Percentiles rank a stretch among this genome's conserved stretches.
Evolutionary conservation across 768 basidiomycete species (phyloP).

Genomic region (Tricholoma furcatifolium): DNA sequence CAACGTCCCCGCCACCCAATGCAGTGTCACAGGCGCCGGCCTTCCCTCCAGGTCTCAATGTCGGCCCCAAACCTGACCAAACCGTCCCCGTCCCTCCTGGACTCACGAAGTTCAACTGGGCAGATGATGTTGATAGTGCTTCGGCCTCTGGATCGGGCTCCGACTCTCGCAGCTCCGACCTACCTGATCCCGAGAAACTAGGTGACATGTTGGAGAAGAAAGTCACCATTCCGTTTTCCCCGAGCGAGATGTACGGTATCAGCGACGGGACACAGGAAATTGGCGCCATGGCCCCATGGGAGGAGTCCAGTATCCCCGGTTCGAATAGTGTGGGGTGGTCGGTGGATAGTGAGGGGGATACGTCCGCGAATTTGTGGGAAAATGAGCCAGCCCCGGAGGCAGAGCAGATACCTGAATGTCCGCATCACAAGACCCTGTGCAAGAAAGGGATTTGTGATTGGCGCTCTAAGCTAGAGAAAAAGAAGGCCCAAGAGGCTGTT

Average conservation of each 20-base stretch:
- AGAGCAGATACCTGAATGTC: slow-evolving; percentile 22
- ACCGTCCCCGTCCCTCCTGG: slow-evolving; percentile 14
- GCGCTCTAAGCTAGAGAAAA: slow-evolving; percentile 25
- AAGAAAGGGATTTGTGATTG: slow-evolving; percentile 38
- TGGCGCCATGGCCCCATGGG: slow-evolving; percentile 22
- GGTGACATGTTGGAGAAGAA: slow-evolving; percentile 14
- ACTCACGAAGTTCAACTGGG: slow-evolving; percentile 8
- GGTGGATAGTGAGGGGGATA: background rate
- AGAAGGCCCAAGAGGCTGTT: slow-evolving; percentile 7
- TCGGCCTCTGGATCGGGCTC: slow-evolving; percentile 8
- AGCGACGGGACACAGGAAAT: slow-evolving; percentile 16
- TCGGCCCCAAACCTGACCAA: slow-evolving; percentile 3
- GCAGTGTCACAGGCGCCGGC: background rate
- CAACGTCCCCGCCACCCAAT: background rate
- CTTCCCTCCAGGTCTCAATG: slow-evolving; percentile 15
- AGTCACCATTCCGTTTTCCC: slow-evolving; percentile 21
- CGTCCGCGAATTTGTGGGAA: slow-evolving; percentile 25
- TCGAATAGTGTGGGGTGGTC: slow-evolving; percentile 5
- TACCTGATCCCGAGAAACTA: slow-evolving; percentile 1
- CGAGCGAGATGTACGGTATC: slow-evolving; percentile 22
- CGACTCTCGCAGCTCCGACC: slow-evolving; percentile 6
- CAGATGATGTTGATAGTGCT: slow-evolving; percentile 9
- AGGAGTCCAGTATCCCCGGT: slow-evolving; percentile 17
- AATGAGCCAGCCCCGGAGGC: slow-evolving; percentile 15
- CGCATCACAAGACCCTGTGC: slow-evolving; percentile 28